Base-by-base conservation (phyloP, 2,329 filamentous ascomycete species). In the Fusarium globosum region DNA sequence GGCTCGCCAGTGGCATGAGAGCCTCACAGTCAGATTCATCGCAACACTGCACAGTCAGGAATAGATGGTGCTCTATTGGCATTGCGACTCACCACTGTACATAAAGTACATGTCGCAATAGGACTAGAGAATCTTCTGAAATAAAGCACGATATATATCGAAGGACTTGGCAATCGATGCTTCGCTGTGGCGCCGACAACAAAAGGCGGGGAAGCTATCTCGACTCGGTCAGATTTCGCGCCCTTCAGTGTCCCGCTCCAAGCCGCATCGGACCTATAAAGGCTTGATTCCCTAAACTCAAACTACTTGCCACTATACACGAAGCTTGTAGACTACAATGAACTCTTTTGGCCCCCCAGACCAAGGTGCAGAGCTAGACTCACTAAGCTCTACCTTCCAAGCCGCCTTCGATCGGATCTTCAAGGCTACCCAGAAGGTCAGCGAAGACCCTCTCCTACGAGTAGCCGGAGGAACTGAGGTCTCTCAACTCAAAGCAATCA, bases 201-300 rank as follows among this genome's bases (percentile, higher is more conserved):
- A 16, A 68, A 48, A 63, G 28, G 48, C 20, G 66, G 57, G 66
- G 65, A 63, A 69, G 13, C 21, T 13, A 30, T 56, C 20, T 23
- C 38, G 21, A 16, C 33, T 39, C 7, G 2, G 20, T 16, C 26
- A 39, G 9, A 38, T 28, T 26, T 30, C 21, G 6, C 53, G 64
- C 42, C 65, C 46, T 68, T 62, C 6, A 21, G 23, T 21, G 62
- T 38, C 46, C 23, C 2, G n/a, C 14, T 26, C 4, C 20, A 6
- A 33, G 16, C 1, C 13, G 11, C 10, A 6, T 6, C 1, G 16
- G 16, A 21, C 16, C 39, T 35, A 58, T 35, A 35, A 38, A 6
- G 13, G 7, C 2, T 15, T 2, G 3, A 28, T 10, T 7, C 14
- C 4, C 23, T 18, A 28, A 23, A 3, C 0, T 10, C 2, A 4